Evolutionary conservation across 2,329 filamentous ascomycete genomes (phyloP), one percentile per base, ranked within the genome.

Genomic region (Diplodia scrobiculata): DNA sequence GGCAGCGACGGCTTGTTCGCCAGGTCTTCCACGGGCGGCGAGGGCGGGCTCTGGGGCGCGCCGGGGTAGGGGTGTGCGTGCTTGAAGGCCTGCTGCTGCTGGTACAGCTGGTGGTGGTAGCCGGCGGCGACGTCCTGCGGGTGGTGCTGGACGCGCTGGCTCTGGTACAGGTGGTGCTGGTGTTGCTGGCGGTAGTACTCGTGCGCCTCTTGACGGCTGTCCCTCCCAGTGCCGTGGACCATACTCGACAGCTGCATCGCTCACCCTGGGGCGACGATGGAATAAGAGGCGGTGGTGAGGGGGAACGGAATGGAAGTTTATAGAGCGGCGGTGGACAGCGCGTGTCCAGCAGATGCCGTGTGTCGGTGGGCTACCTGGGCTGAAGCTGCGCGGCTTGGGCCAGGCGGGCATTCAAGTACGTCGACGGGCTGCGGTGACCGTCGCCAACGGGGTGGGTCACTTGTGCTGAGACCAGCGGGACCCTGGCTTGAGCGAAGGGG

Each of bases 1-100:
- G 94, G 94, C 67, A 98, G 82, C 60, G 92, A 96, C 74, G 90
- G 95, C 80, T 89, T 93, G 71, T 87, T 82, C 53, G 65, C 55
- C 38, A 80, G 79, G 73, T 92, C 89, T 72, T 92, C 90, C 76
- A 90, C 87, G 51, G 89, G 89, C 68, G 89, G 89, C 71, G 89
- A 92, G 36, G 89, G 89, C 65, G 89, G 89, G 62, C 87, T 85
- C 73, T 87, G 86, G 58, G 86, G 86, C 64, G 79, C 69, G 72
- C 72, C 55, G 21, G 72, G 73, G 67, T 75, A 74, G 36, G 72
- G 72, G 64, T 60, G 53, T 17, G 36, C 41, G 41, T 66, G 63
- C 45, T 66, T 66, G 63, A 65, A 58, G 36, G 50, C 45, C 5
- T 69, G 68, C n/a, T 73, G 68, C 51, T 55, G 34, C 6, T 67